Evolutionary conservation across 2,329 filamentous ascomycete genomes (phyloP).

Genomic region (Sodiomyces alkalinus): DNA sequence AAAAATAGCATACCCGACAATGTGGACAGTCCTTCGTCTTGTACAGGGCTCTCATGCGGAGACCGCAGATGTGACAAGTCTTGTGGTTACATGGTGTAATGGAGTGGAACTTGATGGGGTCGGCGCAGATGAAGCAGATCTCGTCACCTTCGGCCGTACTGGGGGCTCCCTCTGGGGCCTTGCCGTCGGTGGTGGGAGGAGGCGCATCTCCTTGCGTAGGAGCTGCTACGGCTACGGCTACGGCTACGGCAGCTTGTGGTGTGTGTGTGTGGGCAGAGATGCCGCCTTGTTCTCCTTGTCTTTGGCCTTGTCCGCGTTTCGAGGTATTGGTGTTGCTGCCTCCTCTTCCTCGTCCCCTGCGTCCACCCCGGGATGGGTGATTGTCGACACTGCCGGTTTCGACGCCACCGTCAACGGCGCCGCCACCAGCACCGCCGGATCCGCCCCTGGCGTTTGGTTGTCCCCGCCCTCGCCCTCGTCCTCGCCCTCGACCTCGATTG

Average conservation of each 20-base stretch:
- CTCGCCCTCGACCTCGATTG: conserved; percentile 21
- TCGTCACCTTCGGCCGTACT: conserved; percentile 45
- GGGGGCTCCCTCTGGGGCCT: conserved; percentile 9
- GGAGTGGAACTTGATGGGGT: conserved; percentile 71
- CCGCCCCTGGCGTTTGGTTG: too few species aligned
- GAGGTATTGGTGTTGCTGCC: conserved; percentile 8
- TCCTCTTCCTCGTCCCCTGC: conserved; percentile 16
- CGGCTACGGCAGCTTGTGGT: background rate
- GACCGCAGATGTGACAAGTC: conserved; percentile 89
- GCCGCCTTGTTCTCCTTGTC: conserved; percentile 7
- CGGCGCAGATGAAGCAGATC: conserved; percentile 96
- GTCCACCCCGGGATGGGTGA: conserved; percentile 15
- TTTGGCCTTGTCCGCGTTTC: conserved; percentile 6
- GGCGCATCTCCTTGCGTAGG: conserved; percentile 1
- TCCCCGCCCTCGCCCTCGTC: conserved; percentile 15
- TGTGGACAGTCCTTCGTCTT: conserved; percentile 96
- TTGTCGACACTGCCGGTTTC: conserved; percentile 3
- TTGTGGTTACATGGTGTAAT: conserved; percentile 91
- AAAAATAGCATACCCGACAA: conserved; percentile 62
- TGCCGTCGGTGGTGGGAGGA: conserved; percentile 5
- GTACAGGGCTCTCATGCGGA: conserved; percentile 84
- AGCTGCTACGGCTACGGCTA: background rate
- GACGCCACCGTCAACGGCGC: too few species aligned
- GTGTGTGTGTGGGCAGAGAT: conserved; percentile 5
- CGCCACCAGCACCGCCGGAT: too few species aligned